Base-by-base conservation (phyloP, 805 yeast genomes). In the Metschnikowia sp. region DNA sequence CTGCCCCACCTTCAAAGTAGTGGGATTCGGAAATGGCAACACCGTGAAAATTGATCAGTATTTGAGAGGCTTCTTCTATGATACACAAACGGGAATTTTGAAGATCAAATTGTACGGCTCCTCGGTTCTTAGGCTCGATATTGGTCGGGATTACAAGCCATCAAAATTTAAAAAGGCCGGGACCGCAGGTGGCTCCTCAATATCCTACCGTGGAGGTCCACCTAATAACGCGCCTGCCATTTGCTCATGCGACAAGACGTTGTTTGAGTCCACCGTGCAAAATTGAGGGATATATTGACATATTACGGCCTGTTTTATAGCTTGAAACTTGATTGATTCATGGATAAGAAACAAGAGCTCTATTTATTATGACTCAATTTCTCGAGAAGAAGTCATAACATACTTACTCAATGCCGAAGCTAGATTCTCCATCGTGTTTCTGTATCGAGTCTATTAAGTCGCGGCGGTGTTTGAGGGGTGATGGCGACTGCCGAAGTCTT, bases 1-100 rank as follows among this genome's bases (percentile, higher is more conserved):
- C 5, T 32, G 11, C 11, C 50, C 43, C n/a, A 42, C n/a, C 18
- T 34, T 37, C 38, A 43, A 15, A 13, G 46, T 50, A 12, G 37
- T 39, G 13, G 53, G 53, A 5, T 47, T 50, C 31, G 53, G 53
- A 3, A 38, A 37, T 13, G 38, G 37, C 18, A 50, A 50, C 33
- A 13, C 13, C 5, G 44, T 50, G 30, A 26, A 3, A n/a, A 26
- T 47, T 15, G 33, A 37, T 41, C 30, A 32, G 13, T 18, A 30
- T 6, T 46, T 46, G 46, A 22, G n/a, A 18, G 38, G 46, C 7
- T 39, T 22, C 28, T 15, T 6, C 15, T 50, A 50, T 39, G 34
- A 42, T 15, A 13, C 36, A 8, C 28, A 22, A 3, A 39, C 47
- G 4, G 52, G 52, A n/a, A 26, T 49, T 8, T 46, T 49, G 42